These are phyloP conservation scores for Madurella fahalii DNA, from an alignment of 2,329 filamentous ascomycete genomes.

Conservation along the genomic window DNA sequence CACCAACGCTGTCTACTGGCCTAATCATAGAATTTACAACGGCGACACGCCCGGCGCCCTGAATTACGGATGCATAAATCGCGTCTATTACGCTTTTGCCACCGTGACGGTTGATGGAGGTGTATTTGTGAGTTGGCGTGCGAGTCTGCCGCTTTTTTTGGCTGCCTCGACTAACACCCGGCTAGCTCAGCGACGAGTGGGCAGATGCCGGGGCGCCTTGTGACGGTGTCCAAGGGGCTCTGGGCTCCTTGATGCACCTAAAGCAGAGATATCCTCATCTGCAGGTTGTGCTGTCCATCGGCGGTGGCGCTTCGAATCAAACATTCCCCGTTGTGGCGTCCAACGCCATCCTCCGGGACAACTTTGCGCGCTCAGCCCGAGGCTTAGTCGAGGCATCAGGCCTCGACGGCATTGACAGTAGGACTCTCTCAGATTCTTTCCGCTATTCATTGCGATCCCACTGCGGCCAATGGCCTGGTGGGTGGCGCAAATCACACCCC, in stretches of 20 bases:
- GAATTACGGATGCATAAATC: slow-evolving; percentile 72
- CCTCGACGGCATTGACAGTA: slow-evolving; percentile 74
- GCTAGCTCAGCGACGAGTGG: slow-evolving; percentile 72
- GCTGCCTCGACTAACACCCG: slow-evolving; percentile 7
- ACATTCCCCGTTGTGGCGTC: slow-evolving; percentile 65
- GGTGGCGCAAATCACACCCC: too few species aligned
- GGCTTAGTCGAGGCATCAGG: slow-evolving; percentile 66
- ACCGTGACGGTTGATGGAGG: slow-evolving; percentile 67
- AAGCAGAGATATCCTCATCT: slow-evolving; percentile 68
- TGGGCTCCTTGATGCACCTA: slow-evolving; percentile 68
- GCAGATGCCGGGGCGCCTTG: slow-evolving; percentile 69
- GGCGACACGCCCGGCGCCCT: slow-evolving; percentile 69
- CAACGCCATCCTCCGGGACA: slow-evolving; percentile 56
- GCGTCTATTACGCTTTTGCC: slow-evolving; percentile 81
- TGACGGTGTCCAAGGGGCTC: slow-evolving; percentile 65
- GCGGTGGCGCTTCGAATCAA: slow-evolving; percentile 61
- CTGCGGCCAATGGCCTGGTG: too few species aligned
- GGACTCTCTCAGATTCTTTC: slow-evolving; percentile 25
- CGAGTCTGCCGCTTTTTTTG: background rate
- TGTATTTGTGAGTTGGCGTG: slow-evolving; percentile 61
- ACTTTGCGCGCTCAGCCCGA: slow-evolving; percentile 65
- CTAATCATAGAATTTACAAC: slow-evolving; percentile 71
- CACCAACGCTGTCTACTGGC: slow-evolving; percentile 78
- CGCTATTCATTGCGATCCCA: background rate
- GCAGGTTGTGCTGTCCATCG: slow-evolving; percentile 73